phyloP scores from a whole-genome alignment of 1,284 basidiomycete genomes.

The Microbotryum silenes-acaulis region DNA sequence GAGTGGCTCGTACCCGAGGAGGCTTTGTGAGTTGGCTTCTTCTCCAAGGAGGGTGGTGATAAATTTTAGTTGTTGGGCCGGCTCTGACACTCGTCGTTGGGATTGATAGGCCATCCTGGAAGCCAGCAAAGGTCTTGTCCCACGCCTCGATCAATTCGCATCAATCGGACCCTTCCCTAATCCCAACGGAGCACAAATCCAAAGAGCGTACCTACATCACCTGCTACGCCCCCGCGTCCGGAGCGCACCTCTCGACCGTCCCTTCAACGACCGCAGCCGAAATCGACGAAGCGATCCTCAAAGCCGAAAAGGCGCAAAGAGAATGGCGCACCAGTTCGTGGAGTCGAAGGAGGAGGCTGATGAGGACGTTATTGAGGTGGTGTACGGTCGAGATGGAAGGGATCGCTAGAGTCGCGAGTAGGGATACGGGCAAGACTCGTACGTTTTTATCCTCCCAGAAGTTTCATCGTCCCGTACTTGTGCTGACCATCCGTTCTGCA shows the following conservation, averaged over 20 bases:
- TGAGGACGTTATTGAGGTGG: conserved; percentile 83
- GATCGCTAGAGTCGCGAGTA: conserved; percentile 79
- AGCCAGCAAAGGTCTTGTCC: neutral
- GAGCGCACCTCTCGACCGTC: conserved; percentile 62
- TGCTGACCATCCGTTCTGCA: neutral
- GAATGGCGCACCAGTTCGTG: conserved; percentile 67
- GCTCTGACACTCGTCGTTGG: too few relatives aligned
- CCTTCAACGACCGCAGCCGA: conserved; percentile 59
- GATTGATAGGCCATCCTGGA: too few relatives aligned
- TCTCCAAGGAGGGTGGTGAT: too few relatives aligned
- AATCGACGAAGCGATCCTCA: conserved; percentile 61
- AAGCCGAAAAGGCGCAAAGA: conserved; percentile 60
- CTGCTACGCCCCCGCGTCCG: conserved; percentile 83
- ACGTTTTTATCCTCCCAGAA: conserved; percentile 39
- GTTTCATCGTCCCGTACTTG: neutral
- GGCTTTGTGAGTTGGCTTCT: too few relatives aligned
- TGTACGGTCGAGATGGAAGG: conserved; percentile 75
- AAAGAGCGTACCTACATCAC: conserved; percentile 56
- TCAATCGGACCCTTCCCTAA: conserved; percentile 6
- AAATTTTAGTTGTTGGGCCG: too few relatives aligned
- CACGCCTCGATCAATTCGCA: conserved; percentile 18
- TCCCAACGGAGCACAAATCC: neutral
- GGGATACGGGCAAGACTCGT: conserved; percentile 96
- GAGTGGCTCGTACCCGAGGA: too few relatives aligned
- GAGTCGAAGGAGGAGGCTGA: conserved; percentile 64